Evolutionary conservation across 805 yeast genomes (phyloP), one percentile per base, ranked within the genome.

Genomic region (Hagleromyces aurorensis): DNA sequence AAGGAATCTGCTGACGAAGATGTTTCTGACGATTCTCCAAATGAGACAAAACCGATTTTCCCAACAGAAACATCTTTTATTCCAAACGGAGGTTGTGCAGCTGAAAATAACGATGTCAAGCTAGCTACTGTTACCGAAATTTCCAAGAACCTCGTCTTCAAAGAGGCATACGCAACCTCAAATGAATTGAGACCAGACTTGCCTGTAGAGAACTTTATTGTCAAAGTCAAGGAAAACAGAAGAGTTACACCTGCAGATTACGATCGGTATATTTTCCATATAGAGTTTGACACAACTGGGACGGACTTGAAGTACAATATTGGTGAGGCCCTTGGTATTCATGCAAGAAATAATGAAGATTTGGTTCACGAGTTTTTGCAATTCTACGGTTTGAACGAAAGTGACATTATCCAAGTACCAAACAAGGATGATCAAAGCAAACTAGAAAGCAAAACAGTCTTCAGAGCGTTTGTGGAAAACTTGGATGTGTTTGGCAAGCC

Each of bases 281-380:
- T 89, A 45, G 97, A 89, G 62, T 85, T 89, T 44, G 97, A 89
- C 55, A 72, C 78, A 52, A 61, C 86, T 25, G 94, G 93, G 30
- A 86, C 96, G 20, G 96, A 94, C 15, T 67, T 89, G 52, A 83
- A 75, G 28, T 89, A 89, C 55, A 91, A 78, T 41, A 85, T 89
- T 52, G 97, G 97, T 55, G 97, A 89, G 67, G 96, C 97, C 13
- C 72, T 89, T 37, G 97, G 97, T 50, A 73, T 89, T 37, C 96
- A 89, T 50, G 96, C 94, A 27, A 77, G 89, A 52, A 89, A 89
- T 64, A 70, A 75, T 45, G 55, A 67, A 22, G 69, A 62, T 11
- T 69, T 64, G 21, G 95, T 87, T 30, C 70, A 65, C 25, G 67
- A 69, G 41, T 89, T 89, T 59, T 68, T 89, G 44, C 47, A 64